Base-by-base conservation (phyloP, 345 rosid genomes). In the Toxicodendron radicans region DNA sequence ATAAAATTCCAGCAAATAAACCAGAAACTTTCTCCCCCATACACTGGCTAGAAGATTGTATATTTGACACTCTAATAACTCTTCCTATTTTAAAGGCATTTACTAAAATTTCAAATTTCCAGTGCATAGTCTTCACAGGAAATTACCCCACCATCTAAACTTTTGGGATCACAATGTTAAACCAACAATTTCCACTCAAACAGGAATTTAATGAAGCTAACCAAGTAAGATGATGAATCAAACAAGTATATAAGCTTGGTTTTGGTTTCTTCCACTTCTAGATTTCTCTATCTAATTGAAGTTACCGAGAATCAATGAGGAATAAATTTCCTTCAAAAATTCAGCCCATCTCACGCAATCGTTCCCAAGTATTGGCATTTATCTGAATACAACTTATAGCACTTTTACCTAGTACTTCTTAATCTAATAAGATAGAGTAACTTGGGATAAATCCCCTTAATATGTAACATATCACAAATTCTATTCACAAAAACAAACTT, bases 1-100 rank as follows among this genome's bases (percentile, higher is more conserved):
- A 41, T 60, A 32, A 33, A 46, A 53, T 66, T 71, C 33, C 14
- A 23, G 58, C 51, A 69, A 66, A 57, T 62, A 72, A 72, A 35
- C 30, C 33, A 46, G 32, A 27, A 49, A 48, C 0, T n/a, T 20
- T 21, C 49, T 35, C 16, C 23, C 0, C 24, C 9, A 2, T 41
- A 33, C 10, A 72, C 49, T n/a, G 14, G 23, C 58, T 52, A 62
- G 46, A 61, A 62, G 2, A 60, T 48, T 43, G 20, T n/a, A 12
- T 10, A 21, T 61, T 12, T 51, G 12, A 4, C 52, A 18, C 54
- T 49, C 41, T 41, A 48, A 62, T 61, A 72, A 18, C 30, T 48
- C 45, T 46, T 48, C 48, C 49, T 30, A 16, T 1, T 43, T 3
- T 30, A 71, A 72, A n/a, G 35, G 20, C 48, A n/a, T n/a, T 32